These are phyloP conservation scores for Davidsoniella neocaledoniae DNA, from an alignment of 2,329 filamentous ascomycete genomes.

Conservation along the genomic window DNA sequence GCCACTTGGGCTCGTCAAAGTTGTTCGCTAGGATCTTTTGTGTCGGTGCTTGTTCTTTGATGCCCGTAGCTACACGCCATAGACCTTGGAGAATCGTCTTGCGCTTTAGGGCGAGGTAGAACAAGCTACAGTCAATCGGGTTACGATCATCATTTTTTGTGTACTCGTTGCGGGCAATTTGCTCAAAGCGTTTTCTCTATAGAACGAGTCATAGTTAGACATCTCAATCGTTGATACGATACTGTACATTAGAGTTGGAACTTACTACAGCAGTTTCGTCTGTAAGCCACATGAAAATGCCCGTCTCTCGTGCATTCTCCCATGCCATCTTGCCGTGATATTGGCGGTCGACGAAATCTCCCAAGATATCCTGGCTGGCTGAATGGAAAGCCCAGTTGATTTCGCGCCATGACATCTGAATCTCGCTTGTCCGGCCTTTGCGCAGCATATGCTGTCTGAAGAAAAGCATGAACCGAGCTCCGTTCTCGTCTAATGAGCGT, in stretches of 20 bases:
- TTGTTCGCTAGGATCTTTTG: constrained; percentile 73
- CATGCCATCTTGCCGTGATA: constrained; percentile 68
- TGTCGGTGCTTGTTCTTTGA: constrained; percentile 69
- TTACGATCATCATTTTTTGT: constrained; percentile 75
- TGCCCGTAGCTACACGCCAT: constrained; percentile 88
- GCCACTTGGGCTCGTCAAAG: constrained; percentile 75
- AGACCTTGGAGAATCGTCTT: constrained; percentile 79
- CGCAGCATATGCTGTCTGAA: constrained; percentile 66
- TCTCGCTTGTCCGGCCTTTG: constrained; percentile 45
- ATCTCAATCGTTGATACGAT: background rate
- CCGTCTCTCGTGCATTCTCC: constrained; percentile 71
- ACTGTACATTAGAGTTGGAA: constrained; percentile 5
- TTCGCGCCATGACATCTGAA: constrained; percentile 58
- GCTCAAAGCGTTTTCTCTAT: constrained; percentile 43
- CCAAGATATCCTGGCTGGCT: constrained; percentile 71
- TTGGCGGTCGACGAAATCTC: constrained; percentile 66
- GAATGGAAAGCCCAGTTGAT: constrained; percentile 79
- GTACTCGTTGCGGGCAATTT: constrained; percentile 86
- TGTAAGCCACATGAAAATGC: constrained; percentile 87
- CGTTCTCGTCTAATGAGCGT: constrained; percentile 80
- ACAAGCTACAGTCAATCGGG: constrained; percentile 77
- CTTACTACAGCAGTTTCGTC: constrained; percentile 61
- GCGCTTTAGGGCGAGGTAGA: constrained; percentile 79
- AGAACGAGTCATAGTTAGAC: background rate
- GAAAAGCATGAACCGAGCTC: constrained; percentile 72